Evolutionary conservation across 2,329 filamentous ascomycete genomes (phyloP).

Genomic region (Aspergillus pseudoglaucus): DNA sequence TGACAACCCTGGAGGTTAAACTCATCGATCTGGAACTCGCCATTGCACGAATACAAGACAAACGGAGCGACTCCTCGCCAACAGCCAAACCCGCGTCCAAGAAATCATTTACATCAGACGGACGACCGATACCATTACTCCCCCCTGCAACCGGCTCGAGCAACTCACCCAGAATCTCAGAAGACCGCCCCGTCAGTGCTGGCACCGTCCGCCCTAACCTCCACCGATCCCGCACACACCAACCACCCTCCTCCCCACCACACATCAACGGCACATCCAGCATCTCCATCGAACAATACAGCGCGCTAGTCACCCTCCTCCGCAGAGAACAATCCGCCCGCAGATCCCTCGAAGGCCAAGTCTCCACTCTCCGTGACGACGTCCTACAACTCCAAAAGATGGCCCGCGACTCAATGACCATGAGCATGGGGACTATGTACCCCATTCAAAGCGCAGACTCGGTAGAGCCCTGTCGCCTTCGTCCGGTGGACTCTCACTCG

Average conservation of each 20-base stretch:
- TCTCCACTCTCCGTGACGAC: slow-evolving; percentile 37
- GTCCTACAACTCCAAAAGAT: slow-evolving; percentile 29
- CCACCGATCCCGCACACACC: slow-evolving; percentile 19
- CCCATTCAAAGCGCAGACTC: slow-evolving; percentile 27
- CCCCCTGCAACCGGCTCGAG: slow-evolving; percentile 2
- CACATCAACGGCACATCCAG: slow-evolving; percentile 22
- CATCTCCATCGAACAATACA: slow-evolving; percentile 43
- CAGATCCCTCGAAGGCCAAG: slow-evolving; percentile 38
- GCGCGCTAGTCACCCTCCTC: slow-evolving; percentile 40
- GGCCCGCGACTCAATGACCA: slow-evolving; percentile 24
- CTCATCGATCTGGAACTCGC: slow-evolving; percentile 46
- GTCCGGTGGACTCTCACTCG: slow-evolving; percentile 13
- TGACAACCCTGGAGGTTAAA: slow-evolving; percentile 47
- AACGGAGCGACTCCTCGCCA: slow-evolving; percentile 13
- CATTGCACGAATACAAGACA: slow-evolving; percentile 42
- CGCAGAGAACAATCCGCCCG: slow-evolving; percentile 43
- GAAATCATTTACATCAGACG: slow-evolving; percentile 9
- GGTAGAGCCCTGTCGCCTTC: slow-evolving; percentile 23
- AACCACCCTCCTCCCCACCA: slow-evolving; percentile 25
- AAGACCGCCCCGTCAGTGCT: slow-evolving; percentile 22
- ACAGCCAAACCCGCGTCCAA: slow-evolving; percentile 10
- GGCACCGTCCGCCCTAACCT: slow-evolving; percentile 28
- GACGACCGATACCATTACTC: slow-evolving; percentile 2
- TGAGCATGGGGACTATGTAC: slow-evolving; percentile 25
- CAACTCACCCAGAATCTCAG: slow-evolving; percentile 9